These are phyloP conservation scores for Smallanthus sonchifolius DNA, from an alignment of 129 eudicot species.

Conservation along the genomic window DNA sequence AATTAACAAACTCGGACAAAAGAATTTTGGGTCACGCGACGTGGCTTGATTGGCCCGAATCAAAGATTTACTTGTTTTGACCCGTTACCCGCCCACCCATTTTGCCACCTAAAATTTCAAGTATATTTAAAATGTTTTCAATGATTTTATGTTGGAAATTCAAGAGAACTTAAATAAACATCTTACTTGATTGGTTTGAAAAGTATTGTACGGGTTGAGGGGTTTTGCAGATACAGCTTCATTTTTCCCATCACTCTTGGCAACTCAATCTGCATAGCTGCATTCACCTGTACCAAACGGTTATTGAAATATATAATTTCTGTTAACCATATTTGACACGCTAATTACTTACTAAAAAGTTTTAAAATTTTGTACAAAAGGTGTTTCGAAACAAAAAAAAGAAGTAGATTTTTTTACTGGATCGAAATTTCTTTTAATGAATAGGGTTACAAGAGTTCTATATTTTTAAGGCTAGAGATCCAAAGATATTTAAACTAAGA, in stretches of 20 bases:
- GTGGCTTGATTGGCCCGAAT: not conserved
- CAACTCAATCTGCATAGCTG: slow-evolving; percentile 69
- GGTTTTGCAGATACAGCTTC: slow-evolving; percentile 94
- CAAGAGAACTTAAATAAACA: not conserved
- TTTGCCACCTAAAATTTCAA: not conserved
- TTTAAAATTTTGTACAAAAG: not conserved
- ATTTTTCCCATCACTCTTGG: slow-evolving; percentile 73
- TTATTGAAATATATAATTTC: not conserved
- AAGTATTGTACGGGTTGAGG: slow-evolving; percentile 86
- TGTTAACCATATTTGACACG: not conserved
- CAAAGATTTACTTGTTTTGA: not conserved
- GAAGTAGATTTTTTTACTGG: not conserved
- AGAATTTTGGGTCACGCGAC: not conserved
- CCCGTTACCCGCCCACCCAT: not conserved
- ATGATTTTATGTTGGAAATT: not conserved
- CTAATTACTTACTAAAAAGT: not conserved
- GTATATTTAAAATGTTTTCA: not conserved
- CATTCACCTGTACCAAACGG: slow-evolving; percentile 50
- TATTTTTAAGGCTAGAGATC: not conserved
- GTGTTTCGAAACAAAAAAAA: not conserved
- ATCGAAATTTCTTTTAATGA: too few species aligned
- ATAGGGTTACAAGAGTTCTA: not conserved
- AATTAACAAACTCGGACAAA: not conserved
- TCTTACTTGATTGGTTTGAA: slow-evolving; percentile 94
- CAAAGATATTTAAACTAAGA: not conserved